A percentile compares a stretch with the other conserved stretches of the same genome.
Conservation (phyloP, 495 filamentous ascomycete genomes). For the Elaphomyces granulatus region DNA sequence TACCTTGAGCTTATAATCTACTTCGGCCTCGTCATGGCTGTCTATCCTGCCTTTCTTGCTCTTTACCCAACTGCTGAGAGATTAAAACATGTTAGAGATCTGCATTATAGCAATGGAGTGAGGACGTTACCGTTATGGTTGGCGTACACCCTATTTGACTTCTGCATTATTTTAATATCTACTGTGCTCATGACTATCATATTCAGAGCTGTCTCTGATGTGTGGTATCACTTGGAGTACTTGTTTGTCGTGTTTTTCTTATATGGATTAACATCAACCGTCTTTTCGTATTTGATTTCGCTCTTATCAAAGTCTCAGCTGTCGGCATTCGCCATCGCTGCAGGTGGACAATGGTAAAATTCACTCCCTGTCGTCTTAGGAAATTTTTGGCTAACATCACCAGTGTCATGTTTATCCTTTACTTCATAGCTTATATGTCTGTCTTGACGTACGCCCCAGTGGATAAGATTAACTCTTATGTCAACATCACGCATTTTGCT, state of each 20-base stretch:
- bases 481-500: slow-evolving; percentile 51
- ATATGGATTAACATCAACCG: slow-evolving; percentile 56
- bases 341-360: slow-evolving; percentile 44
- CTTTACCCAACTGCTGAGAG: slow-evolving; percentile 75
- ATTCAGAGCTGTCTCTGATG: slow-evolving; percentile 40
- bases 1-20: slow-evolving; percentile 70
- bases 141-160: slow-evolving; percentile 69
- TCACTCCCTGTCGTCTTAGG: background rate
- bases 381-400: slow-evolving; percentile 7
- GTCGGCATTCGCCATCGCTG: slow-evolving; percentile 59
- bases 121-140: slow-evolving; percentile 58
- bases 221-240: slow-evolving; percentile 66
- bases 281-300: slow-evolving; percentile 60
- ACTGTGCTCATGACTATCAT: slow-evolving; percentile 47
- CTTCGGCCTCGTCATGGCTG: slow-evolving; percentile 57
- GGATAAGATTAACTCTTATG: slow-evolving; percentile 39
- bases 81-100: slow-evolving; percentile 56
- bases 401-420: slow-evolving; percentile 53
- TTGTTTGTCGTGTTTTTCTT: slow-evolving; percentile 62
- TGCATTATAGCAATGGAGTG: slow-evolving; percentile 81
- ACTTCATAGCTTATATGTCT: slow-evolving; percentile 58
- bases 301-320: slow-evolving; percentile 54
- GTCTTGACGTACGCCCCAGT: slow-evolving; percentile 53
- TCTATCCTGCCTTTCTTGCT: slow-evolving; percentile 71
- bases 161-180: slow-evolving; percentile 45